Percentiles rank a stretch among this genome's conserved stretches.
Conservation (phyloP, 2,329 filamentous ascomycete genomes). For the Colletotrichum liaoningense region DNA sequence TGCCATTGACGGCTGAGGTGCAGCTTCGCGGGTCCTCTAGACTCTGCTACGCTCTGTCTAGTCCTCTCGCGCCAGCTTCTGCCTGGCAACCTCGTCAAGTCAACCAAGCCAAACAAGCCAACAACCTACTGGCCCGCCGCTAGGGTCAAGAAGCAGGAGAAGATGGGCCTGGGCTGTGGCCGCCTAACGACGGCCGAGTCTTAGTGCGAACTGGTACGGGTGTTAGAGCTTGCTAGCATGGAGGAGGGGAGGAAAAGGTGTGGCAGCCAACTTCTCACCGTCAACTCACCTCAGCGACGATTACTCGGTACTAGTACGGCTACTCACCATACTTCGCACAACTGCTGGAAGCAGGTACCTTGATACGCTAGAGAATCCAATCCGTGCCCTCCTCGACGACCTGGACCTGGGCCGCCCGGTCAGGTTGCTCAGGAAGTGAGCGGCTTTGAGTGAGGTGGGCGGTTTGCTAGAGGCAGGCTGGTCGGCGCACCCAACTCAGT, state of each 20-base stretch:
- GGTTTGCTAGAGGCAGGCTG: constrained; percentile 11
- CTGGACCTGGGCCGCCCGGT: background rate
- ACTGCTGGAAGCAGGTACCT: background rate
- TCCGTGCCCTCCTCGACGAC: too few species aligned
- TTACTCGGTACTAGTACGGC: background rate
- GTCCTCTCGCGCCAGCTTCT: background rate
- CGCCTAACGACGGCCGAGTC: constrained; percentile 10
- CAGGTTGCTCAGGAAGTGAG: constrained; percentile 24
- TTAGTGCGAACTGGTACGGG: constrained; percentile 30
- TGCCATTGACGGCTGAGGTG: constrained; percentile 11
- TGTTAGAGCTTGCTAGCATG: constrained; percentile 4
- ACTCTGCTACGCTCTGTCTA: background rate
- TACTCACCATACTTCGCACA: background rate
- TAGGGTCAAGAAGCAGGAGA: background rate
- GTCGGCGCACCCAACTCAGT: background rate
- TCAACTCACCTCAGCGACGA: constrained; percentile 3
- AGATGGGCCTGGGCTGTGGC: constrained; percentile 23
- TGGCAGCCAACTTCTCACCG: constrained; percentile 29
- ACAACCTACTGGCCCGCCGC: constrained; percentile 8
- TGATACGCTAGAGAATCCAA: background rate
- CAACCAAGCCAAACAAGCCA: constrained; percentile 3
- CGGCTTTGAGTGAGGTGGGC: constrained; percentile 16
- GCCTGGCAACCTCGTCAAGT: constrained; percentile 10
- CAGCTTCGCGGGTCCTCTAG: background rate
- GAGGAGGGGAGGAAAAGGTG: constrained; percentile 1